phyloP scores from a whole-genome alignment of 1,284 basidiomycete species.

The Pseudozyma pruni region DNA sequence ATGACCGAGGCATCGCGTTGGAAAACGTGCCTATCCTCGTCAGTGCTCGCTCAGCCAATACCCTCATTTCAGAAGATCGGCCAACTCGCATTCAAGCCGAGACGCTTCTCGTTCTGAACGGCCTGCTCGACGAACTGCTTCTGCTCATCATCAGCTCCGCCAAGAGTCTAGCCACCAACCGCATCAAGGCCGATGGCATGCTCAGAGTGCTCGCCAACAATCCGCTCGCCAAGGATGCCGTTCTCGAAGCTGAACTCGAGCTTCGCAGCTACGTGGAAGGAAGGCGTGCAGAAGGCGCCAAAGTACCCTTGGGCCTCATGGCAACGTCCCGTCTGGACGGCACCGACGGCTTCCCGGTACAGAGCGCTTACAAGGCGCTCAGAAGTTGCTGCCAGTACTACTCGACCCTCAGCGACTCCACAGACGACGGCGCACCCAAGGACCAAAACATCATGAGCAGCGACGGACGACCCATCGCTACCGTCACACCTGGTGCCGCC shows the following conservation, averaged over 20 bases:
- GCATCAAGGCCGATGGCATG: conserved; percentile 63
- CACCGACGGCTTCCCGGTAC: conserved; percentile 56
- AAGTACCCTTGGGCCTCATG: conserved; percentile 58
- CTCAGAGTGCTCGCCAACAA: conserved; percentile 58
- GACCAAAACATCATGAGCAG: conserved; percentile 63
- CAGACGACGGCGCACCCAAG: conserved; percentile 44
- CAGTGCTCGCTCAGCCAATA: conserved; percentile 59
- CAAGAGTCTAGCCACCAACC: conserved; percentile 56
- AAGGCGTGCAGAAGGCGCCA: conserved; percentile 59
- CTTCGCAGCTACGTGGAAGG: conserved; percentile 57
- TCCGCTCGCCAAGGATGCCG: conserved; percentile 59
- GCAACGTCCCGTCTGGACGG: conserved; percentile 61
- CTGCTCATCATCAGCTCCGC: conserved; percentile 57
- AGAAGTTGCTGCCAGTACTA: conserved; percentile 58
- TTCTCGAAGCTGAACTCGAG: conserved; percentile 63
- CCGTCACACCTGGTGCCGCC: conserved; percentile 59
- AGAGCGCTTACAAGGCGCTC: conserved; percentile 57
- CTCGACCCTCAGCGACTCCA: conserved; percentile 55
- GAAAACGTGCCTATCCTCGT: conserved; percentile 45
- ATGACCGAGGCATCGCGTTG: conserved; percentile 2
- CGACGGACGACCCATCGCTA: conserved; percentile 63
- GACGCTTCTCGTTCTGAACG: conserved; percentile 55
- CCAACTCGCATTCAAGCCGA: conserved; percentile 62
- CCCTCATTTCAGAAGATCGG: conserved; percentile 57
- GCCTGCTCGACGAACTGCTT: conserved; percentile 59